These are phyloP conservation scores for Magnaporthales sp. DNA, from an alignment of 2,329 filamentous ascomycete genomes.

Conservation along the genomic window DNA sequence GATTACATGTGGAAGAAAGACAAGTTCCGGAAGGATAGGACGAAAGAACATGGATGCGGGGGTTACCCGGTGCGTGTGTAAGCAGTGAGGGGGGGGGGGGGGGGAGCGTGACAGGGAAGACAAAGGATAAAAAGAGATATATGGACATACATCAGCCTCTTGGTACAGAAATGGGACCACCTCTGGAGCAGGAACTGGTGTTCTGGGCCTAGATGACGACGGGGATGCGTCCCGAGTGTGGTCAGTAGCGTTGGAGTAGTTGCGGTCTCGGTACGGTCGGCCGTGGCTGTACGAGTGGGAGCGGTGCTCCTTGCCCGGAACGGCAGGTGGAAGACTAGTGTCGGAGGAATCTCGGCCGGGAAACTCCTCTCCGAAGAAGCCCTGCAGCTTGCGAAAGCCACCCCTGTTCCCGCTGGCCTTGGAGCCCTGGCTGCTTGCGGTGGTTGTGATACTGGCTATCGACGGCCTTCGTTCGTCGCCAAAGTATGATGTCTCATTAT, in stretches of 20 bases:
- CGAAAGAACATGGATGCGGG: conserved; percentile 9
- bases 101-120: conserved; percentile 6
- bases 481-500: conserved; percentile 36
- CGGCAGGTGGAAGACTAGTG: conserved; percentile 47
- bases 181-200: conserved; percentile 81
- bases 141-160: conserved; percentile 59
- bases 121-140: background rate
- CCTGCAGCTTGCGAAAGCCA: conserved; percentile 75
- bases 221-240: conserved; percentile 68
- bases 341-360: conserved; percentile 67
- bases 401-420: conserved; percentile 62
- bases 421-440: conserved; percentile 76
- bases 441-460: conserved; percentile 74
- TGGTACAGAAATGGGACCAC: conserved; percentile 98
- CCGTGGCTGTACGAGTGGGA: conserved; percentile 54
- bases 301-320: conserved; percentile 49
- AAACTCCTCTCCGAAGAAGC: conserved; percentile 89
- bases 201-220: conserved; percentile 66
- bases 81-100: background rate
- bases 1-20: conserved; percentile 11
- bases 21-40: conserved; percentile 13
- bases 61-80: background rate
- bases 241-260: conserved; percentile 70
- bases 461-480: conserved; percentile 77
- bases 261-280: conserved; percentile 60